These are phyloP conservation scores for Nemania sp. DNA, from an alignment of 2,329 filamentous ascomycete species.

Conservation along the genomic window DNA sequence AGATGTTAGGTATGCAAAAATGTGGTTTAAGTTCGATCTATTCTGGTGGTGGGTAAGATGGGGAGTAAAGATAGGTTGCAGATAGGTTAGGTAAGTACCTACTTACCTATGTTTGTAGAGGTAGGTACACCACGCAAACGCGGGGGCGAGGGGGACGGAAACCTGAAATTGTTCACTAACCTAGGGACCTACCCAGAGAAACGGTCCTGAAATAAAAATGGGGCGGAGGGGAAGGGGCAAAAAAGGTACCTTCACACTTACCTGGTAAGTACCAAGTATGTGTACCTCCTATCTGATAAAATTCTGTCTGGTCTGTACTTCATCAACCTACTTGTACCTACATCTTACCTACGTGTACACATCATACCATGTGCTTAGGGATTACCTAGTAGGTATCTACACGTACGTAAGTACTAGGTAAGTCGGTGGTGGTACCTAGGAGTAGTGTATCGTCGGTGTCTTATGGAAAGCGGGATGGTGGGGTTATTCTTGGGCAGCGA, in stretches of 20 bases:
- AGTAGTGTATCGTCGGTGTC: neutral
- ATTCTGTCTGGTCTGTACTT: too few species aligned
- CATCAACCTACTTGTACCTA: too few species aligned
- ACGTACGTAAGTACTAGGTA: too few species aligned
- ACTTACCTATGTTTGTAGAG: too few species aligned
- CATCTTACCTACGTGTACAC: too few species aligned
- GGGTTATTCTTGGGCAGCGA: slow-evolving; percentile 20
- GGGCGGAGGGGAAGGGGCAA: neutral
- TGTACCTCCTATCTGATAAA: too few species aligned
- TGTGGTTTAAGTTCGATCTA: slow-evolving; percentile 6
- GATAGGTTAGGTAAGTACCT: too few species aligned
- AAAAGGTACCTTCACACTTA: too few species aligned
- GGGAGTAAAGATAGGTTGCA: slow-evolving; percentile 1
- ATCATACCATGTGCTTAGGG: too few species aligned
- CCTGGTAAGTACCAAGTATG: too few species aligned
- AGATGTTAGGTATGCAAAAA: slow-evolving; percentile 16
- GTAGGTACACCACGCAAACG: too few species aligned
- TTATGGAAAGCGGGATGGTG: neutral
- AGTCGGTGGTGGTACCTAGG: too few species aligned
- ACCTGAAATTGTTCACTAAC: slow-evolving; percentile 19
- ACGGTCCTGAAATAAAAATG: neutral
- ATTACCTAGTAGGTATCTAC: neutral
- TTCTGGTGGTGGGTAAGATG: neutral
- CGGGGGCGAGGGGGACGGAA: slow-evolving; percentile 23
- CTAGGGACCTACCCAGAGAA: neutral